Percentiles rank a stretch among this genome's conserved stretches.
Conservation (phyloP, 2,329 filamentous ascomycete species). For the Rhinocladiella mackenziei region DNA sequence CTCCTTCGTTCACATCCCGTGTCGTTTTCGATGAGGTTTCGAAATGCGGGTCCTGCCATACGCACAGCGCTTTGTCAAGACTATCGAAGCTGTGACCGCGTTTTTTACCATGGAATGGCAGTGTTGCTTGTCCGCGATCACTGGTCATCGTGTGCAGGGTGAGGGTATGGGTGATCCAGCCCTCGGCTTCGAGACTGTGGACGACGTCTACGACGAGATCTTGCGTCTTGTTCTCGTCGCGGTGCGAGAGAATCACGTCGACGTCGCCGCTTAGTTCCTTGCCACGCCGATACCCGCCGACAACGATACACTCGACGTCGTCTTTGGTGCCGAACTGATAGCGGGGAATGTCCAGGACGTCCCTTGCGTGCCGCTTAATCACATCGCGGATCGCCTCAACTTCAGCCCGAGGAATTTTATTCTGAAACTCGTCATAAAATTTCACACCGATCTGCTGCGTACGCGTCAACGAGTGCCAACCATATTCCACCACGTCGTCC, state of each 20-base stretch:
- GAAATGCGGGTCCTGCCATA: constrained; percentile 73
- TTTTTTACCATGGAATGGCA: constrained; percentile 49
- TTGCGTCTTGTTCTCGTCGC: constrained; percentile 62
- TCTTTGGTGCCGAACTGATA: constrained; percentile 36
- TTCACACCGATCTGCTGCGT: constrained; percentile 93
- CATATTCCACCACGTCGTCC: constrained; percentile 79
- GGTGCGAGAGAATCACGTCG: constrained; percentile 79
- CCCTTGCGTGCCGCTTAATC: constrained; percentile 61
- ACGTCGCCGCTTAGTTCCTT: constrained; percentile 74
- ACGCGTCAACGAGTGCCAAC: constrained; percentile 69
- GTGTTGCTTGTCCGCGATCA: constrained; percentile 64
- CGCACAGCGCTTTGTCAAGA: constrained; percentile 85
- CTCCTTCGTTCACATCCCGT: constrained; percentile 20
- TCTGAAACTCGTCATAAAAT: constrained; percentile 79
- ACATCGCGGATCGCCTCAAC: constrained; percentile 64
- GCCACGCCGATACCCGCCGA: constrained; percentile 77
- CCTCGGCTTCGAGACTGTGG: constrained; percentile 61
- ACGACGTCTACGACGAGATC: constrained; percentile 72
- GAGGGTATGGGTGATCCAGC: constrained; percentile 78
- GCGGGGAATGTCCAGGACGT: constrained; percentile 11
- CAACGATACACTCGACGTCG: constrained; percentile 59
- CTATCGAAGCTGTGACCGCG: constrained; percentile 70
- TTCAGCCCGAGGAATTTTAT: constrained; percentile 67
- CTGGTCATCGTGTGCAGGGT: constrained; percentile 66
- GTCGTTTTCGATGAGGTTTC: constrained; percentile 19